These are phyloP conservation scores for Kingdonia uniflora DNA, from an alignment of 164 flowering plant genomes.

Conservation along the genomic window DNA sequence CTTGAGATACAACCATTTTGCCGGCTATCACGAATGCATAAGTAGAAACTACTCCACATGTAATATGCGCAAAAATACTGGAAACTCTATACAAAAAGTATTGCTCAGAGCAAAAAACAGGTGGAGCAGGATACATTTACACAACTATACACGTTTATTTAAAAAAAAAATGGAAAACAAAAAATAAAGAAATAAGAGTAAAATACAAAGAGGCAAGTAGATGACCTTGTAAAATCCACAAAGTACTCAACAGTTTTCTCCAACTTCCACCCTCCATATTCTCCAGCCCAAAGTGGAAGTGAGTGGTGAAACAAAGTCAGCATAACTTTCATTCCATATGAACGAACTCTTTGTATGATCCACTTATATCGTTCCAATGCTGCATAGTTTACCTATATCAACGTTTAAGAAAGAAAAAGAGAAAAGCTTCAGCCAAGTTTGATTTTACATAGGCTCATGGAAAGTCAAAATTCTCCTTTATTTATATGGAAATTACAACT, in stretches of 20 bases:
- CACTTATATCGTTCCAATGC: conserved; percentile 88
- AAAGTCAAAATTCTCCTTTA: too few relatives aligned
- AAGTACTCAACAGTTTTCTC: conserved; percentile 94
- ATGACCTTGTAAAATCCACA: conserved; percentile 80
- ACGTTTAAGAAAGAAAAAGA: not conserved
- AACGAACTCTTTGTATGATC: conserved; percentile 73
- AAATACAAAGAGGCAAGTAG: not conserved
- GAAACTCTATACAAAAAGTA: too few relatives aligned
- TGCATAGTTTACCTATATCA: conserved; percentile 71
- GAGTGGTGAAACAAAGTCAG: conserved; percentile 96
- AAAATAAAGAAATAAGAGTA: not conserved
- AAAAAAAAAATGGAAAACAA: not conserved
- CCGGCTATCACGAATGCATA: too few relatives aligned
- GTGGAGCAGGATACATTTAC: too few relatives aligned
- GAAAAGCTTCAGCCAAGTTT: not conserved
- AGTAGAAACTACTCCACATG: too few relatives aligned
- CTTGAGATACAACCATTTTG: too few relatives aligned
- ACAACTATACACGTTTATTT: too few relatives aligned
- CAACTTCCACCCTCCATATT: conserved; percentile 95
- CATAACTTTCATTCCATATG: conserved; percentile 98
- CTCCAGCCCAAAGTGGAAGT: conserved; percentile 98
- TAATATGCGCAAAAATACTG: too few relatives aligned
- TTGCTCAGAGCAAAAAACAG: too few relatives aligned
- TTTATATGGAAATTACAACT: too few relatives aligned
- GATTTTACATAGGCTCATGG: not conserved